Base-by-base conservation (phyloP, 2,329 filamentous ascomycete species). In the Diplocarpon mali region DNA sequence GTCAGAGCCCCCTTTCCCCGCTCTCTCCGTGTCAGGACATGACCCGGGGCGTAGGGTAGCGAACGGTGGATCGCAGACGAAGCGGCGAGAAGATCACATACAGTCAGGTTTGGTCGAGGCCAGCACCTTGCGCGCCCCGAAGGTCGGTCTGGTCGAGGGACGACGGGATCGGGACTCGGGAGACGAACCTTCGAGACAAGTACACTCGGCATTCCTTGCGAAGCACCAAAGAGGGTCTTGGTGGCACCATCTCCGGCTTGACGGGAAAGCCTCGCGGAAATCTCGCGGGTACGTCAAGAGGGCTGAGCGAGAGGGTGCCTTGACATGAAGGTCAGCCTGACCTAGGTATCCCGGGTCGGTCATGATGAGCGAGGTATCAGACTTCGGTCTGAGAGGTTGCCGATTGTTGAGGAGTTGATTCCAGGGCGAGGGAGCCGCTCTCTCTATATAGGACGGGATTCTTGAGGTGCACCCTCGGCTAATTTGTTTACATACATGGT, bases 241-340 rank as follows among this genome's bases (percentile, higher is more conserved):
- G 5, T 35, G 0, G 42, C 30, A 17, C 38, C 42, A 34, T 28
- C 37, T 38, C 32, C 28, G 4, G 42, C 42, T 28, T 45, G 28
- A 16, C 38, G 37, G 1, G n/a, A 45, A 30, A 14, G 42, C 42
- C 20, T 32, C 30, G 9, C 31, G 13, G 7, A 44, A 15, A 20
- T 45, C 40, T 13, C 42, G 37, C 12, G 42, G 42, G 20, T 45
- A 30, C 20, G 42, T 45, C 38, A 45, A 17, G 7, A 45, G 30
- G 7, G 42, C 42, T 4, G 42, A 28, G 2, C 42, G 35, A 20
- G 24, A 44, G 16, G 36, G 30, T 13, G 42, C 42, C n/a, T 44
- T 39, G 42, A 29, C 13, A 13, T 44, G 42, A 3, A 45, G 6
- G 15, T 45, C 31, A 12, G 42, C 30, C 37, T 45, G 42, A 9